Percentiles rank a stretch among this genome's conserved stretches.
These are phyloP conservation scores for Saccharomyces jurei DNA, from an alignment of 805 yeast species.

Conservation along the genomic window DNA sequence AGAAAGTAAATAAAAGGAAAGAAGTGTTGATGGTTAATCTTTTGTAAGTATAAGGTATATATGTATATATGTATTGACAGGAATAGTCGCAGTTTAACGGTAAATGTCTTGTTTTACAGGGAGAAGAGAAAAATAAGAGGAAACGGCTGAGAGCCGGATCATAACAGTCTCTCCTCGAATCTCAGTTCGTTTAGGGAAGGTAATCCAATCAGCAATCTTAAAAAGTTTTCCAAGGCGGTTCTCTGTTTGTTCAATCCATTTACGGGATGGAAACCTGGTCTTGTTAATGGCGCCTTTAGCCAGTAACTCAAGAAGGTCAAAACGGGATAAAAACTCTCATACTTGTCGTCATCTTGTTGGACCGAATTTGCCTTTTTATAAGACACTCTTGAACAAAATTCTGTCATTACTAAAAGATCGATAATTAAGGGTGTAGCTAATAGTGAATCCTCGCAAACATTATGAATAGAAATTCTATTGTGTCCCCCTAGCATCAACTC, in stretches of 20 bases:
- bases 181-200: conserved; percentile 87
- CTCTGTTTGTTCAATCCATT: conserved; percentile 95
- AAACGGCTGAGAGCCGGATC: background rate
- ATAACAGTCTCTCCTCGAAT: conserved; percentile 71
- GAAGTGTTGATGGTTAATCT: background rate
- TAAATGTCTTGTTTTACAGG: background rate
- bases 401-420: conserved; percentile 83
- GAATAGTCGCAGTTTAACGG: background rate
- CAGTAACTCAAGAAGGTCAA: conserved; percentile 84
- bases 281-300: conserved; percentile 93
- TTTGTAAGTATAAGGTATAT: background rate
- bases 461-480: conserved; percentile 87
- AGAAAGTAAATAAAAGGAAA: background rate
- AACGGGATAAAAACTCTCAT: conserved; percentile 70
- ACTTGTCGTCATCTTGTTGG: conserved; percentile 25
- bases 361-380: conserved; percentile 47
- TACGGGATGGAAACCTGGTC: conserved; percentile 83
- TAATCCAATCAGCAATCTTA: conserved; percentile 83
- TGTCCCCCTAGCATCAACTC: conserved; percentile 97
- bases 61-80: background rate
- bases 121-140: no score
- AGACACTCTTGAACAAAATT: conserved; percentile 77
- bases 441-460: conserved; percentile 92
- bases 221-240: conserved; percentile 80
- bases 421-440: conserved; percentile 92